phyloP scores from a whole-genome alignment of 768 basidiomycete species.

The Lentinula edodes region DNA sequence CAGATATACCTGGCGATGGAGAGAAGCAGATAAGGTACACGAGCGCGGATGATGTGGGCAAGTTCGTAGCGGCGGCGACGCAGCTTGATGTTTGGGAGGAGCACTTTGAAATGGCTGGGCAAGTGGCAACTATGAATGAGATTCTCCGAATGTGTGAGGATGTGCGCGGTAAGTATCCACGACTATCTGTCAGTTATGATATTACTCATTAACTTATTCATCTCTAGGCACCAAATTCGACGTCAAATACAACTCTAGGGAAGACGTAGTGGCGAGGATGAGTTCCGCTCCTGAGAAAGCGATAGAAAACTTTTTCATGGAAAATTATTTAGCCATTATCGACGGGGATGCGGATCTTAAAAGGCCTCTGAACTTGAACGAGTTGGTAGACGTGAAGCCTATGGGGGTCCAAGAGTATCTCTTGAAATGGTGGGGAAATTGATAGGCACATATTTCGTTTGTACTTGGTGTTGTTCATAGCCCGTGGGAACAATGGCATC shows the following conservation, averaged over 20 bases:
- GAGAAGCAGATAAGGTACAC: background rate
- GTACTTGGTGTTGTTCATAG: background rate
- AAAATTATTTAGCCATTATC: background rate
- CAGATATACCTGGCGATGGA: constrained; percentile 6
- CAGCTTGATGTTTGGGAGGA: constrained; percentile 4
- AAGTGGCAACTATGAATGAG: constrained; percentile 1
- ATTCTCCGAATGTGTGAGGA: background rate
- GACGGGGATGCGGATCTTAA: background rate
- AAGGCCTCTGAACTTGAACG: background rate
- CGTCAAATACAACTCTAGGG: background rate
- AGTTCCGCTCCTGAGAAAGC: background rate
- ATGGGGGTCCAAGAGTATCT: background rate
- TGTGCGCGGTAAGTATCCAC: background rate
- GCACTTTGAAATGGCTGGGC: constrained; percentile 1
- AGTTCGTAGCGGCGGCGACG: constrained; percentile 1
- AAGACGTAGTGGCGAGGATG: constrained; percentile 1
- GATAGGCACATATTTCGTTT: background rate
- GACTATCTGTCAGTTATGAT: background rate
- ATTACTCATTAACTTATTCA: background rate
- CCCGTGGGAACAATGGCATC: no score
- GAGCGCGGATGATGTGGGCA: constrained; percentile 1
- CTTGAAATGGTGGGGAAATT: constrained; percentile 1
- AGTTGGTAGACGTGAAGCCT: constrained; percentile 1
- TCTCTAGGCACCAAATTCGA: background rate
- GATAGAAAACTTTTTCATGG: background rate